Evolutionary conservation across 1,284 basidiomycete genomes (phyloP), one percentile per base, ranked within the genome.

Genomic region (Ustilago shanxiensis): DNA sequence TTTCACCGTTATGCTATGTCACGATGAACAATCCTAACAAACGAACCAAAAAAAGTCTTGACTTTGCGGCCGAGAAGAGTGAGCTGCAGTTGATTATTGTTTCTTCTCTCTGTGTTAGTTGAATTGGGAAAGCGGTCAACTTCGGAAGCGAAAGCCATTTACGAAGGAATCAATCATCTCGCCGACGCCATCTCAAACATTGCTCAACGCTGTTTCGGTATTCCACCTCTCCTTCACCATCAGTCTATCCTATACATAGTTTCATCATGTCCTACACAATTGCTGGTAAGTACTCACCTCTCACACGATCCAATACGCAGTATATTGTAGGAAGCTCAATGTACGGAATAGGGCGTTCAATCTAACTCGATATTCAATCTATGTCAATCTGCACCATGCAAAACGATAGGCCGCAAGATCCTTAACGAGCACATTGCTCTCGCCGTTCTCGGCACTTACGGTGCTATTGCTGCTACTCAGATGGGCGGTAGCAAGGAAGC

Each of bases 371-470:
- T n/a, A 53, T 54, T 24, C 10, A 22, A 20, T 13, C 26, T n/a
- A 13, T 24, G 1, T 18, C 24, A 20, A 16, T n/a, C n/a, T n/a
- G n/a, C n/a, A n/a, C n/a, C n/a, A n/a, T n/a, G n/a, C n/a, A n/a
- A n/a, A 11, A 44, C 20, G 41, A n/a, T 44, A 79, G 81, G 81
- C 59, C 65, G 61, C 37, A 81, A 84, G 74, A 60, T 84, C 57
- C 80, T 82, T 51, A 84, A 80, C 78, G 83, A 84, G 75, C 72
- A 84, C 79, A 67, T 84, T 20, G 82, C 79, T 60, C 75, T 84
- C 56, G 81, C 69, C 57, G 71, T 77, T 20, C 72, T 83, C 47
- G 76, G 77, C 49, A 57, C 73, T 22, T 81, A 81, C 73, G 79
- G 76, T 53, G 76, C 51, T 8, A 60, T 72, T 28, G 82, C 63